Evolutionary conservation across 441 rosid genomes (phyloP).

Genomic region (Populus hybrid): DNA sequence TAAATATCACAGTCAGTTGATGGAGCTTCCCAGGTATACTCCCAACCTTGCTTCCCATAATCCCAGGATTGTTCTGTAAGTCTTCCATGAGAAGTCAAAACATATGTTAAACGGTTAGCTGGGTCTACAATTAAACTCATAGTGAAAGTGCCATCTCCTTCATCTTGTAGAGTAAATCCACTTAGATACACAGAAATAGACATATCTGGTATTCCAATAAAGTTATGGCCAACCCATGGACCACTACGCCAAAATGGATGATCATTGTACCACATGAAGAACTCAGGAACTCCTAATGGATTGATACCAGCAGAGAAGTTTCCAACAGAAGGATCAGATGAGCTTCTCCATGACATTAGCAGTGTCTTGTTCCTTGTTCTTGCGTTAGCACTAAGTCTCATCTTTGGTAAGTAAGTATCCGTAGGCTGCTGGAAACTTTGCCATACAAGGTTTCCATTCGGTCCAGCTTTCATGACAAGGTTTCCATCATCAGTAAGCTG

Average conservation of each 20-base stretch:
- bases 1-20: not conserved
- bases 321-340: conserved; percentile 25
- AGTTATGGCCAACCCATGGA: not conserved
- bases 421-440: conserved; percentile 16
- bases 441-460: not conserved
- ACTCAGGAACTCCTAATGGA: not conserved
- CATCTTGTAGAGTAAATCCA: not conserved
- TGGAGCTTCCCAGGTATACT: rapidly evolving
- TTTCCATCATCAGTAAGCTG: conserved; percentile 41
- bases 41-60: not conserved
- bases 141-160: not conserved
- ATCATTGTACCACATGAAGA: not conserved
- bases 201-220: not conserved
- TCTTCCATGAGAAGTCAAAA: not conserved
- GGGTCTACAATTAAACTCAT: not conserved
- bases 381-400: not conserved
- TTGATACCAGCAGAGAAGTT: not conserved
- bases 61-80: not conserved
- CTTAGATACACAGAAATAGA: rapidly evolving
- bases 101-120: rapidly evolving
- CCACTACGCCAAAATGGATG: not conserved
- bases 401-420: not conserved
- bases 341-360: not conserved
- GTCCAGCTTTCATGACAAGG: conserved; percentile 26
- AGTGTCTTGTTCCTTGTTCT: not conserved